Evolutionary conservation across 148 eudicot species (phyloP).

Genomic region (Persicaria tinctoria): DNA sequence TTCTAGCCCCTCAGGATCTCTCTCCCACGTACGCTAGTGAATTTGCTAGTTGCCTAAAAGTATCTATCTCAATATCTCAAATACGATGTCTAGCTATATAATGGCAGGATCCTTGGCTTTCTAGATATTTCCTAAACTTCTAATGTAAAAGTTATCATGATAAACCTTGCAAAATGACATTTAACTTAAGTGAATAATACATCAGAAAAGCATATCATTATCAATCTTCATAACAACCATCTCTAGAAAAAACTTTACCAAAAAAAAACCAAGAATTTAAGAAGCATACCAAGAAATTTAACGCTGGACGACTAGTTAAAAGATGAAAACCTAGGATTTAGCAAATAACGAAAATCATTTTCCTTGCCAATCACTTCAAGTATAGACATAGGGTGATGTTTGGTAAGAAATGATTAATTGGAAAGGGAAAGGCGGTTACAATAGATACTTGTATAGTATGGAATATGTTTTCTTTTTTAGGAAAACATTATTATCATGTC

Average conservation of each 20-base stretch:
- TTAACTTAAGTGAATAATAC: background rate
- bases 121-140: too few species aligned
- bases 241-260: background rate
- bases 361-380: too few species aligned
- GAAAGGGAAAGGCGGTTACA: background rate
- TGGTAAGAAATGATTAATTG: background rate
- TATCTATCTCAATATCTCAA: too few species aligned
- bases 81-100: too few species aligned
- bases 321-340: background rate
- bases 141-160: too few species aligned
- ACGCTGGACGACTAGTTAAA: background rate
- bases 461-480: too few species aligned
- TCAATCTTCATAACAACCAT: background rate
- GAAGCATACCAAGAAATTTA: too few species aligned
- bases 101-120: too few species aligned
- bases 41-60: too few species aligned
- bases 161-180: background rate
- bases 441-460: background rate
- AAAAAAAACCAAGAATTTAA: background rate
- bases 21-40: too few species aligned
- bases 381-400: background rate
- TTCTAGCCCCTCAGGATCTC: too few species aligned
- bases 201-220: background rate
- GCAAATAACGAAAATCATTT: background rate
- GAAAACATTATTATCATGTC: too few species aligned